Conservation (phyloP, 2,329 filamentous ascomycete genomes). For the Neofusicoccum sp. region DNA sequence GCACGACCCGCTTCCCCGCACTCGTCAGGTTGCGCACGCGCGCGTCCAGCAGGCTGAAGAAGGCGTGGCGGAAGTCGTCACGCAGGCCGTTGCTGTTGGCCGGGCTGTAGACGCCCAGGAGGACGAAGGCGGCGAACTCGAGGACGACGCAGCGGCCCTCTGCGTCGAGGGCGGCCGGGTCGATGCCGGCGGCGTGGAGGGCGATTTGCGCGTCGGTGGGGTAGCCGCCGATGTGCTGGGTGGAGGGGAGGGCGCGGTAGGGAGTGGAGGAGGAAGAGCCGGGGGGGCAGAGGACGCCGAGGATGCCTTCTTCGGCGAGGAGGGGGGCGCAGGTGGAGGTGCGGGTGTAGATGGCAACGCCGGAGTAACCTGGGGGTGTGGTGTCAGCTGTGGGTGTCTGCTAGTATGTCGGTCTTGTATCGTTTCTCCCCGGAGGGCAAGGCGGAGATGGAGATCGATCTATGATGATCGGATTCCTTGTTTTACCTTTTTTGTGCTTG, state of each 20-base stretch:
- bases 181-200: slow-evolving; percentile 54
- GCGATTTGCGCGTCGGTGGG: slow-evolving; percentile 70
- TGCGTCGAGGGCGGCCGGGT: slow-evolving; percentile 76
- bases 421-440: not conserved
- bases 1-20: slow-evolving; percentile 80
- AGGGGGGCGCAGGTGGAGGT: slow-evolving; percentile 83
- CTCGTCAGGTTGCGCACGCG: slow-evolving; percentile 81
- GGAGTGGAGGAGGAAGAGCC: slow-evolving; percentile 62
- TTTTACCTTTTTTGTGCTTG: slow-evolving; percentile 83
- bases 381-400: not conserved
- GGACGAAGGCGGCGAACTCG: slow-evolving; percentile 92
- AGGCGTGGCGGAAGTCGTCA: slow-evolving; percentile 79
- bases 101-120: slow-evolving; percentile 90
- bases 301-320: slow-evolving; percentile 90
- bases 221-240: slow-evolving; percentile 86
- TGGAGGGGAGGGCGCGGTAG: slow-evolving; percentile 73
- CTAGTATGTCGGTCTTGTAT: too few species aligned
- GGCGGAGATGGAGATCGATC: too few species aligned
- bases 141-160: slow-evolving; percentile 90
- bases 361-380: slow-evolving; percentile 75
- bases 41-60: slow-evolving; percentile 77
- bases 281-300: slow-evolving; percentile 75
- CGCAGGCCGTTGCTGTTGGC: slow-evolving; percentile 84
- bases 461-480: too few species aligned
- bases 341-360: slow-evolving; percentile 93